phyloP scores from a whole-genome alignment of 768 basidiomycete species.

The Polyporus arcularius region DNA sequence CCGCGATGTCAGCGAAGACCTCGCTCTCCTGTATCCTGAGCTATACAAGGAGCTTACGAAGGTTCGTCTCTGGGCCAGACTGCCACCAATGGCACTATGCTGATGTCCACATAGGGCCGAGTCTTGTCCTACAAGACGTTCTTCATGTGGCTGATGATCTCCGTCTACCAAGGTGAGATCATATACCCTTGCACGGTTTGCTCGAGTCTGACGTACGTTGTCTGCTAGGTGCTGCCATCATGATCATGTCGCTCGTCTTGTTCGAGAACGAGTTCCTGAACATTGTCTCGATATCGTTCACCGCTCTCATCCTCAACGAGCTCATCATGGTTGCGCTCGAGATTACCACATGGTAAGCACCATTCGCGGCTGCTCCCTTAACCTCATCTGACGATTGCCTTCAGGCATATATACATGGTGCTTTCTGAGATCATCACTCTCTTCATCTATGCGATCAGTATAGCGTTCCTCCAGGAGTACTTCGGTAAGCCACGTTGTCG shows the following conservation, averaged over 20 bases:
- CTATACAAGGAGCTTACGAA: constrained; percentile 97
- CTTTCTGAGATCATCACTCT: constrained; percentile 88
- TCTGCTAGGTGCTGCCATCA: constrained; percentile 85
- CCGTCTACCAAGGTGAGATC: constrained; percentile 85
- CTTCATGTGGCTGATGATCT: constrained; percentile 97
- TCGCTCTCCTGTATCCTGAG: constrained; percentile 95
- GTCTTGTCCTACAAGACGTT: constrained; percentile 97
- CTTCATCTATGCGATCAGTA: constrained; percentile 85
- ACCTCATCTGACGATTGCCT: not conserved
- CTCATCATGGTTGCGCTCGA: constrained; percentile 99
- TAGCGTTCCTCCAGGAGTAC: constrained; percentile 93
- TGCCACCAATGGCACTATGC: too few species aligned
- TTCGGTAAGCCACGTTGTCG: constrained; percentile 69
- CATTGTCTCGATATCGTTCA: constrained; percentile 98
- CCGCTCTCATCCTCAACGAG: constrained; percentile 93
- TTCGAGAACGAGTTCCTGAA: constrained; percentile 98
- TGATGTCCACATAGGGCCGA: constrained; percentile 65
- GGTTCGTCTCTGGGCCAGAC: constrained; percentile 44
- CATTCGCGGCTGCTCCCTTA: not conserved
- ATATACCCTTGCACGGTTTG: constrained; percentile 6
- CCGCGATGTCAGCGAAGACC: constrained; percentile 91
- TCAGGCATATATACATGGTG: constrained; percentile 94
- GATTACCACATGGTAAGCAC: constrained; percentile 86
- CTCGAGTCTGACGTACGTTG: not conserved
- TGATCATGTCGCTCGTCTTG: constrained; percentile 94